Conservation (phyloP, 257 asterid genomes). For the Przewalskia tangutica region DNA sequence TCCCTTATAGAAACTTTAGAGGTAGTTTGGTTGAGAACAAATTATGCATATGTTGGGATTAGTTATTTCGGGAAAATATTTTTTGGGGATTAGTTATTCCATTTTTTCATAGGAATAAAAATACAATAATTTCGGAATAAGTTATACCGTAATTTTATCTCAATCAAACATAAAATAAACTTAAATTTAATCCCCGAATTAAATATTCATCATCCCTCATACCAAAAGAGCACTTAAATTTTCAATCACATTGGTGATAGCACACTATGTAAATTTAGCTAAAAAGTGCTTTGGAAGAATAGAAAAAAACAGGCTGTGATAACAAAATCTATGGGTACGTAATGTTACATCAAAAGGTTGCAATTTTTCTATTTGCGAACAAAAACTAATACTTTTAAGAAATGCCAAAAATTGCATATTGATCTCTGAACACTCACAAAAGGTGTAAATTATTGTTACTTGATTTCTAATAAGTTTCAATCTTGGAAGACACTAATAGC, state of each 20-base stretch:
- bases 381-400: conserved; percentile 17
- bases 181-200: too few relatives aligned
- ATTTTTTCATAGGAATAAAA: too few relatives aligned
- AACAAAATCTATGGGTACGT: conserved; percentile 16
- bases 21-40: too few relatives aligned
- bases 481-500: conserved; percentile 10
- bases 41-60: too few relatives aligned
- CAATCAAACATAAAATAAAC: too few relatives aligned
- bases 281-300: not conserved
- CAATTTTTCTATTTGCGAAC: conserved; percentile 1
- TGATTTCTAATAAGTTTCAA: conserved; percentile 12
- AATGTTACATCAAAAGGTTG: conserved; percentile 1
- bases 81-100: too few relatives aligned
- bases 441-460: conserved; percentile 18
- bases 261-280: not conserved
- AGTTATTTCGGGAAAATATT: too few relatives aligned
- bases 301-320: not conserved
- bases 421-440: conserved; percentile 28
- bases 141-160: too few relatives aligned
- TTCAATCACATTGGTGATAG: not conserved
- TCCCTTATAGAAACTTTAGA: not conserved
- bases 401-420: conserved; percentile 25
- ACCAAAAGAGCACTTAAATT: too few relatives aligned
- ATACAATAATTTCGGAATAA: too few relatives aligned
- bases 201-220: too few relatives aligned